Evolutionary conservation across 441 rosid genomes (phyloP).

Genomic region (Dalechampia spathulata): DNA sequence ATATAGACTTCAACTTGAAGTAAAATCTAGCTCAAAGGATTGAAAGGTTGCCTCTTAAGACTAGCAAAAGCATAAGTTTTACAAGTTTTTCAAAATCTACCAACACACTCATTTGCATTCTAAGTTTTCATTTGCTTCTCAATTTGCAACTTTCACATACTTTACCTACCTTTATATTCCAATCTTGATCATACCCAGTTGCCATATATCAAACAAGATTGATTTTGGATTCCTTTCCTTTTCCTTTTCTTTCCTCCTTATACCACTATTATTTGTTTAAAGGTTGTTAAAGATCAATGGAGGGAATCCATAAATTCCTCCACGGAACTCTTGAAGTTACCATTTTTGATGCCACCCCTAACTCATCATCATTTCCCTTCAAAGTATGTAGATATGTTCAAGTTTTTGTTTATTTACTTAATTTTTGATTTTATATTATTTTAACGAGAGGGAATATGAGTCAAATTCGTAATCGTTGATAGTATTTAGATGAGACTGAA

Average conservation of each 20-base stretch:
- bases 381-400: no score
- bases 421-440: no score
- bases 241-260: background rate
- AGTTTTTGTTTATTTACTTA: no score
- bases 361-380: slow-evolving; percentile 51
- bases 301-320: slow-evolving; percentile 38
- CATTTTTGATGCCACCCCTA: slow-evolving; percentile 71
- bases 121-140: slow-evolving; percentile 33
- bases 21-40: slow-evolving; percentile 14
- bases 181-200: no score
- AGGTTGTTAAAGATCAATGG: slow-evolving; percentile 30
- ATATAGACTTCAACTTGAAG: slow-evolving; percentile 45
- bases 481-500: no score
- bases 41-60: slow-evolving; percentile 44
- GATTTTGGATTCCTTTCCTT: slow-evolving; percentile 5
- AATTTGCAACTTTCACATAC: slow-evolving; percentile 2
- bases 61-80: slow-evolving; percentile 24
- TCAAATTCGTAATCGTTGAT: no score
- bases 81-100: slow-evolving; percentile 38
- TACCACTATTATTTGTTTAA: background rate
- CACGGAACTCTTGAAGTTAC: slow-evolving; percentile 91
- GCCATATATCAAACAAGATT: background rate
- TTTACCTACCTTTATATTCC: slow-evolving; percentile 22
- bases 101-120: slow-evolving; percentile 22
- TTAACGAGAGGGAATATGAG: no score